Evolutionary conservation across 495 filamentous ascomycete genomes (phyloP), one percentile per base, ranked within the genome.

Genomic region (Tuber melanosporum): DNA sequence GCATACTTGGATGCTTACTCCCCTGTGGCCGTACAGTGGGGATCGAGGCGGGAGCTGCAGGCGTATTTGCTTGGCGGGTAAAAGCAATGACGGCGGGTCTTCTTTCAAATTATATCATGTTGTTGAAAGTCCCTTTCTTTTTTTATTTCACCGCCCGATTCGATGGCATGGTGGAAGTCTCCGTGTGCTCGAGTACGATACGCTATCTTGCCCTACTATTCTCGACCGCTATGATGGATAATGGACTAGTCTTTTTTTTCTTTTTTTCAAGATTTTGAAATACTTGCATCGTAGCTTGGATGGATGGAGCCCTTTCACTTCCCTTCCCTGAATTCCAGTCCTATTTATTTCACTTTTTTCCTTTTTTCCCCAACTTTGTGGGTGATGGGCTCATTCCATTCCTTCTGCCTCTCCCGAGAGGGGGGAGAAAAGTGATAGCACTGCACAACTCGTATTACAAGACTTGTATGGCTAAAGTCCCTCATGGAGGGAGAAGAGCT

Each of bases 401-500:
- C 19, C 20, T n/a, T 3, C 47, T 12, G 3, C 7, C 47, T 15
- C 7, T 12, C 7, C 10, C 26, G 26, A 57, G n/a, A 15, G n/a
- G 2, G 3, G n/a, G 14, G 52, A 62, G n/a, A 26, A 20, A n/a
- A 36, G 57, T 66, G 57, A 36, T 66, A 26, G 36, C 57, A 66
- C 32, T 36, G 32, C 12, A 36, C 57, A 17, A 36, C 26, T 14
- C 26, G 32, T 66, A 66, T 26, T 26, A 36, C 26, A 66, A 66
- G 32, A 66, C 26, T 36, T 66, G 57, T 66, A 66, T 66, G 57
- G 57, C 57, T 66, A 66, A 66, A 66, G 26, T 66, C 57, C 57
- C 57, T 66, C 57, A 66, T 66, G 26, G 57, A 66, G 57, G 14
- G 15, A 36, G 26, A 32, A 36, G 57, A 66, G 57, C 57, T 66